Evolutionary conservation across 805 yeast species (phyloP), one percentile per base, ranked within the genome.

Genomic region (Nakazawaea holstii): DNA sequence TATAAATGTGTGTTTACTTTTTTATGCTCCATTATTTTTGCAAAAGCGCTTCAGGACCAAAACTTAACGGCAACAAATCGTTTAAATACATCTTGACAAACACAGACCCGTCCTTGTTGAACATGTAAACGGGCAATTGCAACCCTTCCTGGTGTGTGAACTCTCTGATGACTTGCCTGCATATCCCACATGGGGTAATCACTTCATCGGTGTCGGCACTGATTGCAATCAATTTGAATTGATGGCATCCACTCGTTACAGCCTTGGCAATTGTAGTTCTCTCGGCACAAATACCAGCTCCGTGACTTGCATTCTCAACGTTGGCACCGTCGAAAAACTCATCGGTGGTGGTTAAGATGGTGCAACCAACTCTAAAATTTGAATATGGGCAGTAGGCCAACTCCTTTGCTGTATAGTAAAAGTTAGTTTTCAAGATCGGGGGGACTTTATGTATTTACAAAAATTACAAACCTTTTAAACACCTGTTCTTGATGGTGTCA

Each of bases 271-370:
- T 69, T 0, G 92, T 82, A 0, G 84, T 74, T 36, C 90, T 67
- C 57, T 86, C 95, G 0, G 95, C 95, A 61, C 95, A 86, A 24
- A 84, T 77, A 1, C 81, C 74, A 2, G 80, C 91, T 1, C 79
- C 95, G 59, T 87, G 91, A 42, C 94, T 80, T 2, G 97, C 98
- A 61, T 92, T 94, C 61, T 92, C 99, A 27, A 94, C 81, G 55
- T 92, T 92, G 36, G 95, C 95, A 4, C 98, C 99, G 10, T 66
- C 59, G 24, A 84, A 66, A 38, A 60, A 69, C 15, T 67, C 66
- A 2, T 79, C 85, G 8, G 68, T 59, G 0, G 59, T 62, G 1
- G 88, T 72, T 24, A 87, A 58, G 1, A 92, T 56, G 3, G 83
- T 77, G 46, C 95, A 87, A 0, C 98, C 98, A 2, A 92, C 99